Evolutionary conservation across 106 monocot species (phyloP), one percentile per base, ranked within the genome.

Genomic region (Xerophyta viscosa): DNA sequence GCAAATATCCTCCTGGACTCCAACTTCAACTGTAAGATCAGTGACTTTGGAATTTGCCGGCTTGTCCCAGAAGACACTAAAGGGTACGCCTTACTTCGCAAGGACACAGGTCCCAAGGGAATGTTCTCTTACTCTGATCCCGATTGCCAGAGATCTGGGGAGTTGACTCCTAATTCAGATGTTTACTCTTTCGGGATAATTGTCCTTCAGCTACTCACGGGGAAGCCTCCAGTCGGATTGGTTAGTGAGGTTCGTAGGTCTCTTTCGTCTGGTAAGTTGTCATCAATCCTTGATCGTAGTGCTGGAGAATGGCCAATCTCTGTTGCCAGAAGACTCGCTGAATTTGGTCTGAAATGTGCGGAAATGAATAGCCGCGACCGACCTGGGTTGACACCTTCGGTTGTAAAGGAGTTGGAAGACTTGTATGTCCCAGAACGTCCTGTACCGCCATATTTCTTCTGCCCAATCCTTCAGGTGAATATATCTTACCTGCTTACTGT

Each of bases 391-490:
- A 81, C 81, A 10, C 61, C 65, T 22, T 66, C 61, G 48, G 12
- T 70, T 29, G 74, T 91, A 30, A 77, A 68, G 50, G 84, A 72
- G 29, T 52, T 91, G 45, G 65, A 81, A 29, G 67, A 72, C 36
- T 41, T 91, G 56, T 64, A 78, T 20, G 30, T 55, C 21, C 55
- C 63, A 25, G 73, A 71, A 60, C 62, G 65, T 27, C 81, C 56
- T 3, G 74, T 76, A 3, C 90, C 90, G 4, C 7, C 74, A 6
- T 77, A 70, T 48, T 91, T 91, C 45, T 46, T 74, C 43, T 91
- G 90, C 57, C 90, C 90, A 39, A 91, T 91, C n/a, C 74, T 84
- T 66, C 70, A 85, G 70, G 90, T 77, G 41, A 72, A 58, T 51
- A 9, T 42, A 73, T 2, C 20, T 43, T 18, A 8, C 11, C 33